Evolutionary conservation across 2,329 filamentous ascomycete genomes (phyloP).

Genomic region (Beauveria rudraprayagi): DNA sequence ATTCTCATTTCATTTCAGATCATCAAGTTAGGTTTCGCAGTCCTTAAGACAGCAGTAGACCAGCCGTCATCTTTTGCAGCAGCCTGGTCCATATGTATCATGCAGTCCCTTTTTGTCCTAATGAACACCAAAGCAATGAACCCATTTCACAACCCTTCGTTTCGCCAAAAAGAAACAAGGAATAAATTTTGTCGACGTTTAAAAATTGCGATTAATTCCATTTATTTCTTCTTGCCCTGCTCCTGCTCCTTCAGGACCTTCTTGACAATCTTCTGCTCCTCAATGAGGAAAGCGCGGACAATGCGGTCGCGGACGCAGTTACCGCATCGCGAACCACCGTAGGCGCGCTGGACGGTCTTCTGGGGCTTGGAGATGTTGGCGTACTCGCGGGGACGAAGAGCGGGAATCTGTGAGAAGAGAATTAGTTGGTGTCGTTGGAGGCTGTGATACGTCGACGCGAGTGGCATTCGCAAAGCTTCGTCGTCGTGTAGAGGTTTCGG

Average conservation of each 20-base stretch:
- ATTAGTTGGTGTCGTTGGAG: neutral
- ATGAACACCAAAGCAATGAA: conserved; percentile 48
- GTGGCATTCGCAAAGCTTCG: conserved; percentile 1
- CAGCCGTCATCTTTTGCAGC: conserved; percentile 26
- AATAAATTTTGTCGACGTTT: conserved; percentile 9
- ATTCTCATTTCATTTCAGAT: conserved; percentile 37
- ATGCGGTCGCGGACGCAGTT: conserved; percentile 98
- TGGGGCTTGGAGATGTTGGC: conserved; percentile 93
- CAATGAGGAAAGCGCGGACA: conserved; percentile 96
- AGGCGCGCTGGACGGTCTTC: conserved; percentile 98
- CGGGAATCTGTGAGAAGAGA: conserved; percentile 63
- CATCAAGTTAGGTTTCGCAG: conserved; percentile 36
- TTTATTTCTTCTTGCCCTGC: conserved; percentile 64
- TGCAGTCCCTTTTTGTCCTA: conserved; percentile 41
- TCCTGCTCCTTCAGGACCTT: conserved; percentile 99
- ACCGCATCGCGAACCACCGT: conserved; percentile 96
- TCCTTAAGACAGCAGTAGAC: conserved; percentile 38
- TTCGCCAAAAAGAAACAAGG: conserved; percentile 16
- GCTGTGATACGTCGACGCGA: neutral
- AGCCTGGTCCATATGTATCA: conserved; percentile 33
- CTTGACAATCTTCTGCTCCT: conserved; percentile 99
- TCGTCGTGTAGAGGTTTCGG: neutral
- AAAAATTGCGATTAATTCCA: conserved; percentile 10
- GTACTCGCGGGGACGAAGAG: conserved; percentile 97
- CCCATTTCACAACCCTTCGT: conserved; percentile 21